Base-by-base conservation (phyloP, 2,329 filamentous ascomycete species). In the Huntiella moniliformis region DNA sequence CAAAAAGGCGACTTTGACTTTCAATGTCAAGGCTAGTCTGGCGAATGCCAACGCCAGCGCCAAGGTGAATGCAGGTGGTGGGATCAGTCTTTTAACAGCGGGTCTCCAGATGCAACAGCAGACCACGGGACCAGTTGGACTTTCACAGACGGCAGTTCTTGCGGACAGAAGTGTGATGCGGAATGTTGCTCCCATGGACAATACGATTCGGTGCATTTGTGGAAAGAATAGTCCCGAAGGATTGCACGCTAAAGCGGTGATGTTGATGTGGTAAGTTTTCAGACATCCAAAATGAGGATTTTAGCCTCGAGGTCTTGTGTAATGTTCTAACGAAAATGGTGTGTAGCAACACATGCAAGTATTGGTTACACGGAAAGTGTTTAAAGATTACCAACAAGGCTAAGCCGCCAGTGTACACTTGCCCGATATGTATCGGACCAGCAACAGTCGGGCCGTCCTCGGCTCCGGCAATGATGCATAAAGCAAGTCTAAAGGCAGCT, bases 331-430 rank as follows among this genome's bases (percentile, higher is more conserved):
- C 22, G 10, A 28, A 10, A 28, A 28, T 10, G 22, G 22, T 28
- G 22, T 28, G 13, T 53, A 79, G 74, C 54, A 70, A 77, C 59
- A 74, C 72, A 17, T 79, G 75, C 55, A 74, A 78, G 54, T 70
- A 75, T 63, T 76, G 70, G 67, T 67, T 78, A 28, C 75, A 79
- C 55, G 73, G 71, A n/a, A 65, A 65, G 47, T 79, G 75, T 55
- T 65, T 77, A 53, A 73, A 74, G 51, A 70, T 78, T 51, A 70
- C 67, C 39, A 66, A 66, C 41, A 65, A 68, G 47, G 67, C 66
- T n/a, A 65, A 73, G 52, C 72, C 74, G 4, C 64, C 66, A 10
- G 70, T 79, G 4, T 79, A 78, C 53, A 71, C 79, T 33, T 79
- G 75, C 55, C 67, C 70, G 1, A 79, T 73, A 51, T 79, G 75